phyloP scores from a whole-genome alignment of 495 filamentous ascomycete genomes.

The Apodospora peruviana region DNA sequence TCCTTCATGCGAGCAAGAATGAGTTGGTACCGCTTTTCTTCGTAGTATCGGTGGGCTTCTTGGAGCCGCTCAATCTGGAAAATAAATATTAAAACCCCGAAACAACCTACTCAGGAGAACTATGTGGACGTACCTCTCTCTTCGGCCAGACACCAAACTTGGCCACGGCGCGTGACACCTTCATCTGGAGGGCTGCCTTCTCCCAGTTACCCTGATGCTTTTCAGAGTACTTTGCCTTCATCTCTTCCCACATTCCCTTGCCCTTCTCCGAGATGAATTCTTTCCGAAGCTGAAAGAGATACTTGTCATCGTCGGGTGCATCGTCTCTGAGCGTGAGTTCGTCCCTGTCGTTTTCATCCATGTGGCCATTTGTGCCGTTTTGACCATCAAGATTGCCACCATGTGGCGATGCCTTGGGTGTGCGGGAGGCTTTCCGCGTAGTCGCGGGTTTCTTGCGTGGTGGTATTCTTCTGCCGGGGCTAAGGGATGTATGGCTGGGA shows the following conservation, averaged over 20 bases:
- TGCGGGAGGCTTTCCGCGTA: slow-evolving; percentile 15
- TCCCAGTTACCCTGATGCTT: slow-evolving; percentile 33
- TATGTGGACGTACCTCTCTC: slow-evolving; percentile 29
- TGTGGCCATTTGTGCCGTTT: background rate
- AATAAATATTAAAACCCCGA: background rate
- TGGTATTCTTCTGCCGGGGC: slow-evolving; percentile 16
- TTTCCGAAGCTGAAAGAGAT: slow-evolving; percentile 37
- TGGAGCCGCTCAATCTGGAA: slow-evolving; percentile 21
- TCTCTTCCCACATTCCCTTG: slow-evolving; percentile 49
- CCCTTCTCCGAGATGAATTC: slow-evolving; percentile 39
- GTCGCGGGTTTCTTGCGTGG: slow-evolving; percentile 21
- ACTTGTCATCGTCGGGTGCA: slow-evolving; percentile 43
- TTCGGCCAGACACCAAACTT: slow-evolving; percentile 40
- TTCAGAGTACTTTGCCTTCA: slow-evolving; percentile 39
- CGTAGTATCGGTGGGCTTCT: slow-evolving; percentile 24
- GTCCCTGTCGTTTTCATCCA: slow-evolving; percentile 14
- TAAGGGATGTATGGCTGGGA: slow-evolving; percentile 21
- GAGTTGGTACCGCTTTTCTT: slow-evolving; percentile 27
- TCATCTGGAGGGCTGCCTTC: slow-evolving; percentile 45
- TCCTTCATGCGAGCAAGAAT: slow-evolving; percentile 31
- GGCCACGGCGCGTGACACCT: slow-evolving; percentile 39
- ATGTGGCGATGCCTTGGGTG: slow-evolving; percentile 16
- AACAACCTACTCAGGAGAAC: background rate
- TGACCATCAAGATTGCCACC: slow-evolving; percentile 7
- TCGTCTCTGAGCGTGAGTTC: slow-evolving; percentile 31